Conservation (phyloP, 768 basidiomycete genomes). For the Rhodotorula babjevae region DNA sequence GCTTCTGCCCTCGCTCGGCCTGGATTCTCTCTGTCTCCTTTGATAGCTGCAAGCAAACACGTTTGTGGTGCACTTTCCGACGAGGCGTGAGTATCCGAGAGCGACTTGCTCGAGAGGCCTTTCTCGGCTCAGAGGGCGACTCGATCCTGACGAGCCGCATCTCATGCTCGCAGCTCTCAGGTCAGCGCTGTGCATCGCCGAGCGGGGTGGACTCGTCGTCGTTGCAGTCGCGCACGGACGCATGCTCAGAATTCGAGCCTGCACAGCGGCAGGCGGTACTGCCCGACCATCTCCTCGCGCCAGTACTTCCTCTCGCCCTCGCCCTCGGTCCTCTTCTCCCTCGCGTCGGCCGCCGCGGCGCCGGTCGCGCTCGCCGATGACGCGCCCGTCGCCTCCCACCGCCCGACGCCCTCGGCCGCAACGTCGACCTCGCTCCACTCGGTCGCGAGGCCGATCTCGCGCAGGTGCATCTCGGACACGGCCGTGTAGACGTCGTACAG, state of each 20-base stretch:
- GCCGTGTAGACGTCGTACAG: conserved; percentile 74
- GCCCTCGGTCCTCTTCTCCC: conserved; percentile 1
- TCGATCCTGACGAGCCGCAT: no score
- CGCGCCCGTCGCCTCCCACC: conserved; percentile 4
- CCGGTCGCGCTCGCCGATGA: neutral
- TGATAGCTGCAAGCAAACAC: no score
- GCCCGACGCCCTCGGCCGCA: conserved; percentile 63
- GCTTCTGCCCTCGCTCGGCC: no score
- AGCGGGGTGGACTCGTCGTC: no score
- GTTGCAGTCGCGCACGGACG: neutral
- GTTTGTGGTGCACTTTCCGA: no score
- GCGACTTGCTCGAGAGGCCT: no score
- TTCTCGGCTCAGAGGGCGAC: no score
- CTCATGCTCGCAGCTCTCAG: no score
- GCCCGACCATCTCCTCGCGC: conserved; percentile 34
- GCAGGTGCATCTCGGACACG: conserved; percentile 76
- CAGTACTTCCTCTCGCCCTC: conserved; percentile 26
- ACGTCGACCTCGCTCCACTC: conserved; percentile 79
- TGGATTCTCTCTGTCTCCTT: no score
- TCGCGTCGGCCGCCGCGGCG: neutral
- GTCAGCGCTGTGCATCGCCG: no score
- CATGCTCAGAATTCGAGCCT: conserved; percentile 7
- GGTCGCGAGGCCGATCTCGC: conserved; percentile 72
- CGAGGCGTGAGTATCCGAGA: no score
- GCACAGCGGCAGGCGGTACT: conserved; percentile 33